Base-by-base conservation (phyloP, 164 flowering plant species). In the Vitis cinerea region DNA sequence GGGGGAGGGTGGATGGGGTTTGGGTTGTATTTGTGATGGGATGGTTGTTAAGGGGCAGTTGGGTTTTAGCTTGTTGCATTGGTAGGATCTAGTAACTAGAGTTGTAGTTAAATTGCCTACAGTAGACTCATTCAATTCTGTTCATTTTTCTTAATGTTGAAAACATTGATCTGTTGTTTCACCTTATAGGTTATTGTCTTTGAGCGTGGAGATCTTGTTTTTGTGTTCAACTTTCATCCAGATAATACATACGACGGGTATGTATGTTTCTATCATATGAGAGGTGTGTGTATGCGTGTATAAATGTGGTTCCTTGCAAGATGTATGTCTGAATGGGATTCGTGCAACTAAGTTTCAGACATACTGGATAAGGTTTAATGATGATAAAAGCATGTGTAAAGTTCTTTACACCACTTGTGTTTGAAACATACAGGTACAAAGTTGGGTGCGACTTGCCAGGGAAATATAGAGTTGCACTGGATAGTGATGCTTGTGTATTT, bases 361-460 rank as follows among this genome's bases (percentile, higher is more conserved):
- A 53, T 1, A 13, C 1, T 53, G n/a, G 15, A 53, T 53, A 14
- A 53, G 56, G n/a, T n/a, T 53, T 53, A n/a, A 59, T 59, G 61
- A 29, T 59, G 61, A 10, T 27, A 10, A 23, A 17, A 11, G 9
- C 10, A 58, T 9, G 27, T 58, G 1, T 58, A 58, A 27, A 30
- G 27, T 2, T 2, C n/a, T 27, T 13, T 12, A 16, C 3, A 9
- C 16, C 9, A 60, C 15, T 54, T 55, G 5, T 55, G 17, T 47
- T 29, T 61, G 51, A 16, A 48, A 65, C 17, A 13, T 72, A 44
- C 87, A 95, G 99, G 79, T 95, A 91, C 68, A 93, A 95, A 83
- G 85, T 95, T 71, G 98, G 99, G 16, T 95, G 98, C 52, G 97
- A 95, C 81, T 78, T 90, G 81, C 97, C 99, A 1, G 98, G 99